phyloP scores from a whole-genome alignment of 1,284 basidiomycete species.

The Coniferiporia weirii region DNA sequence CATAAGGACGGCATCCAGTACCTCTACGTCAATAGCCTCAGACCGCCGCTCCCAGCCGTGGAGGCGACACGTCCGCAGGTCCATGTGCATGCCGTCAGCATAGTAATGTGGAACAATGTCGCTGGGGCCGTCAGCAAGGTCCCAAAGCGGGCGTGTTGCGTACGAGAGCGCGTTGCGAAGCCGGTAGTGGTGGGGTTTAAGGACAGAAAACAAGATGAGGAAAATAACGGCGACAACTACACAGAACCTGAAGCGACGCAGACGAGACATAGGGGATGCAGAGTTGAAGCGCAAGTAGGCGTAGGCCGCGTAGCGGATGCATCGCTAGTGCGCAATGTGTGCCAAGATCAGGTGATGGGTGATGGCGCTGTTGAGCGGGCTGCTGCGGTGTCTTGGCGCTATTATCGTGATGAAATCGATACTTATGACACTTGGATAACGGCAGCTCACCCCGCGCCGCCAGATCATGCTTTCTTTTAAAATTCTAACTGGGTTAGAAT shows the following conservation, averaged over 20 bases:
- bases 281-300: too few relatives aligned
- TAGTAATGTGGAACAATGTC: slow-evolving; percentile 50
- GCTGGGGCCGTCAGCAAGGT: slow-evolving; percentile 44
- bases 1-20: slow-evolving; percentile 55
- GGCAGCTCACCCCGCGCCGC: too few relatives aligned
- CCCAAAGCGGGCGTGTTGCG: slow-evolving; percentile 62
- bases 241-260: neutral
- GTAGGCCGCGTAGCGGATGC: too few relatives aligned
- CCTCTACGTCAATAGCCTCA: slow-evolving; percentile 18
- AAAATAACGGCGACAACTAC: neutral
- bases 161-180: slow-evolving; percentile 50
- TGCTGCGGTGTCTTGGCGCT: too few relatives aligned
- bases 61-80: slow-evolving; percentile 42
- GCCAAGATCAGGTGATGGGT: too few relatives aligned
- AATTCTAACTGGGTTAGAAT: too few relatives aligned
- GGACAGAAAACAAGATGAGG: neutral
- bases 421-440: too few relatives aligned
- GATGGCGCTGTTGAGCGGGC: too few relatives aligned
- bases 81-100: slow-evolving; percentile 45
- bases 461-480: too few relatives aligned
- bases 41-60: slow-evolving; percentile 49
- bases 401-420: too few relatives aligned
- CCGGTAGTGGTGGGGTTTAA: slow-evolving; percentile 33
- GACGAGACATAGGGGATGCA: slow-evolving; percentile 8
- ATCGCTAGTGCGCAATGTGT: too few relatives aligned